Conservation (phyloP, 2,329 filamentous ascomycete genomes). For the Thielaviopsis euricoi region DNA sequence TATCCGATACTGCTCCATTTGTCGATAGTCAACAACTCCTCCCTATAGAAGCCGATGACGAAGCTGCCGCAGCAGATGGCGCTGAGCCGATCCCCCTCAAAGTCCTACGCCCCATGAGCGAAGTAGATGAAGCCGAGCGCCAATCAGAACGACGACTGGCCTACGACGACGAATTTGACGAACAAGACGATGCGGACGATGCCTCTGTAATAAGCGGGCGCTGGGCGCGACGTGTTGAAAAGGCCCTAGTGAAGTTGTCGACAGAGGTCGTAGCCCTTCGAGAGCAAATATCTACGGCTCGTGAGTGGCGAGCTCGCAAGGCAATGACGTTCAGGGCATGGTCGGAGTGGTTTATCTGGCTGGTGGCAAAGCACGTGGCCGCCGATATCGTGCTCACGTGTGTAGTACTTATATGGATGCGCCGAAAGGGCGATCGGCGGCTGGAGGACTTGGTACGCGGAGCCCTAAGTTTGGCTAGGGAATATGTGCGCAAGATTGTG, state of each 20-base stretch:
- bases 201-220: constrained; percentile 12
- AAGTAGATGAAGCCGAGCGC: constrained; percentile 53
- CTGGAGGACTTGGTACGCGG: constrained; percentile 60
- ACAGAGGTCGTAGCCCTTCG: constrained; percentile 82
- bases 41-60: constrained; percentile 22
- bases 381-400: constrained; percentile 52
- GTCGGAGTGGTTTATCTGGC: constrained; percentile 55
- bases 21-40: constrained; percentile 19
- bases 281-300: constrained; percentile 70
- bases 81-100: constrained; percentile 38
- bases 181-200: constrained; percentile 18
- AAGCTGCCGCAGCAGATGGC: constrained; percentile 30
- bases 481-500: constrained; percentile 42
- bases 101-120: constrained; percentile 71
- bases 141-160: constrained; percentile 32
- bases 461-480: constrained; percentile 37
- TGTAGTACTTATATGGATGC: constrained; percentile 54
- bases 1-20: constrained; percentile 40
- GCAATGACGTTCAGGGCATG: constrained; percentile 51
- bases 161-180: constrained; percentile 29
- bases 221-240: constrained; percentile 73
- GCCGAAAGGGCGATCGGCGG: constrained; percentile 51
- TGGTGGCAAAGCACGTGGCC: constrained; percentile 53
- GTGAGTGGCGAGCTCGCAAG: constrained; percentile 52
- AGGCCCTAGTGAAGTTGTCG: constrained; percentile 73